These are phyloP conservation scores for Trichophyton schoenleinii DNA, from an alignment of 2,329 filamentous ascomycete species.

Conservation along the genomic window DNA sequence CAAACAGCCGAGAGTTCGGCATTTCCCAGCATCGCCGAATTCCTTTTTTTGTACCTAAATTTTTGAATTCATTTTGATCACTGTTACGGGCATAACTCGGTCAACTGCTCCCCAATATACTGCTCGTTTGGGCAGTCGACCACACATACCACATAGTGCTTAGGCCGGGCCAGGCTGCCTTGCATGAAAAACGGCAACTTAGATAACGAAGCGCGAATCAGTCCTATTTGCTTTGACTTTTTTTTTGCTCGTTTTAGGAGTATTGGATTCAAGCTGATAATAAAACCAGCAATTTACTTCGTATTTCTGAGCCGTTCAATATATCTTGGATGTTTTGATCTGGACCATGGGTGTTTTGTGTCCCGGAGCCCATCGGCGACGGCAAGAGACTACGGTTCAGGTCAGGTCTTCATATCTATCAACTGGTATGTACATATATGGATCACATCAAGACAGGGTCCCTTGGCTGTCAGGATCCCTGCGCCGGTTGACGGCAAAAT, in stretches of 20 bases:
- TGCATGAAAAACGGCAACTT: neutral
- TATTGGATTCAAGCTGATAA: neutral
- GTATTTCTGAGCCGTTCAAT: neutral
- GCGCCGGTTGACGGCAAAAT: neutral
- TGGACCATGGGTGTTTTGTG: neutral
- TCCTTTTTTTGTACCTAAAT: neutral
- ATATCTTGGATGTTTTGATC: neutral
- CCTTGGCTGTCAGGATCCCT: neutral
- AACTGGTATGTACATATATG: neutral
- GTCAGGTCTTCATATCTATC: neutral
- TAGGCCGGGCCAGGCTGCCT: neutral
- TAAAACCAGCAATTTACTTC: constrained; percentile 1
- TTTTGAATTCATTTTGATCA: neutral
- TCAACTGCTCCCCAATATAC: neutral
- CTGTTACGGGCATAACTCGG: neutral
- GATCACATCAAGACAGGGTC: neutral
- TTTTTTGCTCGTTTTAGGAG: neutral
- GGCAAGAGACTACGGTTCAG: neutral
- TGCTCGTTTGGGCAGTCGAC: neutral
- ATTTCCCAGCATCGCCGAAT: neutral
- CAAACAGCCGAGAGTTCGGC: constrained; percentile 1
- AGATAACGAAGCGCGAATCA: constrained; percentile 1
- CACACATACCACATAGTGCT: neutral
- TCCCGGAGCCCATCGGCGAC: neutral
- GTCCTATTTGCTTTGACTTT: neutral